A percentile compares a stretch with the other conserved stretches of the same genome.
Evolutionary conservation across 345 rosid genomes (phyloP).

Genomic region (Noccaea caerulescens): DNA sequence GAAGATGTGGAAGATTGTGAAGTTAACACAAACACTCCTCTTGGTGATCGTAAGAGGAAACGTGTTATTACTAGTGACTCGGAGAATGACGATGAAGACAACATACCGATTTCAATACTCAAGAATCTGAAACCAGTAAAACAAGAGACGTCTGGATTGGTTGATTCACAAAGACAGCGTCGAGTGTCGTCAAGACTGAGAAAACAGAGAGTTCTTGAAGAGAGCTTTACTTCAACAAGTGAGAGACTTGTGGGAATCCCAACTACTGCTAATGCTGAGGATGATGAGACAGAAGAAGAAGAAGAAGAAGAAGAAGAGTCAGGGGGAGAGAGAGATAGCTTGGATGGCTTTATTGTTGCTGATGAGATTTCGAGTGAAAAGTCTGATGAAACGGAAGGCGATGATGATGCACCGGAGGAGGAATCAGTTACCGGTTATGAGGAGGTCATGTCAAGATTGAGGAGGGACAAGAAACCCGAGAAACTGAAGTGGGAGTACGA

Average conservation of each 20-base stretch:
- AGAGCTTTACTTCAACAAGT: slow-evolving; percentile 28
- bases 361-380: slow-evolving; percentile 33
- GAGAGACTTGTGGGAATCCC: slow-evolving; percentile 44
- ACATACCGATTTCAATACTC: slow-evolving; percentile 51
- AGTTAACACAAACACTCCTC: slow-evolving; percentile 31
- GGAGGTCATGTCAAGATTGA: slow-evolving; percentile 50
- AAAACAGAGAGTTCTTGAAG: slow-evolving; percentile 26
- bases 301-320: slow-evolving; percentile 45
- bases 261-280: slow-evolving; percentile 45
- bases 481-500: slow-evolving; percentile 58
- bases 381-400: not conserved
- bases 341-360: slow-evolving; percentile 58
- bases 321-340: slow-evolving; percentile 55
- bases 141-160: slow-evolving; percentile 13
- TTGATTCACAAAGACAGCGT: slow-evolving; percentile 36
- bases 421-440: slow-evolving; percentile 47
- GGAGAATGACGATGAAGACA: slow-evolving; percentile 60
- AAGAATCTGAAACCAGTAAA: slow-evolving; percentile 46
- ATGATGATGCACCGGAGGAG: slow-evolving; percentile 26
- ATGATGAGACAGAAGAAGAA: slow-evolving; percentile 53
- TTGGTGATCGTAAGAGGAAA: slow-evolving; percentile 55
- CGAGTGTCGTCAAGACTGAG: slow-evolving; percentile 50
- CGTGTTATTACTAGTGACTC: slow-evolving; percentile 64
- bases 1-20: slow-evolving; percentile 45
- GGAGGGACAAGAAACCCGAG: slow-evolving; percentile 53